Evolutionary conservation across 139 green algal genomes (phyloP), one percentile per base, ranked within the genome.

Genomic region (Tetraselmis chui): DNA sequence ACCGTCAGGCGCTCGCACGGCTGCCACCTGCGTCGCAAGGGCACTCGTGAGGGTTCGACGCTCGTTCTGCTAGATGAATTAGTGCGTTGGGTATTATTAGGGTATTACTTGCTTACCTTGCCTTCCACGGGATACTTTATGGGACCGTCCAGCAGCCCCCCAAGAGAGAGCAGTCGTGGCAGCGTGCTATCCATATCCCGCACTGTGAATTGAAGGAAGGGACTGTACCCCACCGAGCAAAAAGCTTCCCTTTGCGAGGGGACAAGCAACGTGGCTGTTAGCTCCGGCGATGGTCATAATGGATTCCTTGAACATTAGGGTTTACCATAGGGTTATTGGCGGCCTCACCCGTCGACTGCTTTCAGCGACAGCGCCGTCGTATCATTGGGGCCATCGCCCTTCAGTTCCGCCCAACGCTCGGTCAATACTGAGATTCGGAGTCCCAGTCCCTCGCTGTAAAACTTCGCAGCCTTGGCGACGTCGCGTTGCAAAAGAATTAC

Each of bases 401-500:
- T 23, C n/a, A 95, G 84, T 75, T 95, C 92, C n/a, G 93, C 93
- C 87, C 89, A 97, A 1, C 85, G 80, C 30, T 94, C 90, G 0
- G 92, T 95, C 30, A 91, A 83, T n/a, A 92, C 84, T 2, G 76
- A 83, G 11, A 94, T 76, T 1, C 32, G 29, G 59, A 96, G 77
- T 2, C 93, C 93, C 24, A 97, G 29, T 27, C 92, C 92, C 29
- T 94, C 79, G 11, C 76, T 83, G 76, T 94, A 96, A 59, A 97
- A 97, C 1, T 79, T 79, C 25, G 87, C 87, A 0, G 93, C 93
- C 32, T 82, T 86, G 1, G 87, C 83, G 1, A 97, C 87, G 80
- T 97, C 90, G 1, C 86, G 83, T 79, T 95, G 89, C 59, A 97
- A 77, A 23, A 97, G 83, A 59, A 97, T 78, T 1, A 97, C 59